Base-by-base conservation (phyloP, 75 land plant species). In the Ceratopteris richardii region DNA sequence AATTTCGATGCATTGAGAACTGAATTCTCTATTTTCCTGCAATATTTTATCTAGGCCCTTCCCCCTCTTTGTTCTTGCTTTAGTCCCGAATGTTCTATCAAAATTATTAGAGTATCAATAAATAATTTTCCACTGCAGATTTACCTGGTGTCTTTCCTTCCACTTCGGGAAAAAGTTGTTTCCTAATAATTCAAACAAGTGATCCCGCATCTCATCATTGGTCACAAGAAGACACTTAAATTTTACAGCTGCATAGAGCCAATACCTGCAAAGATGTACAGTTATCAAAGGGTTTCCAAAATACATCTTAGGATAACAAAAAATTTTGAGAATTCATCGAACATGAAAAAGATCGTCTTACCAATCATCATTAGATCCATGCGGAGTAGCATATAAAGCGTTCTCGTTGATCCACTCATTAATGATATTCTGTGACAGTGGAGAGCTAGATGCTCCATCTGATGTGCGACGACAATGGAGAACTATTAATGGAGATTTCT, bases 301-400 rank as follows among this genome's bases (percentile, higher is more conserved):
- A 40, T 10, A 40, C 42, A 40, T 40, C 14, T 9, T 10, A 40
- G 14, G 42, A 40, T 14, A 10, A 14, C 14, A 10, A 40, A 40
- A 40, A 9, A 10, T 14, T 14, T 10, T 40, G 42, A 9, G 13
- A 10, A 40, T 40, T 14, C 42, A 40, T 14, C 9, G 42, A 40
- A 40, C 42, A 40, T 9, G 9, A 40, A 10, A 14, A 40, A 14
- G 13, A 40, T 40, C 9, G 9, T 40, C 14, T 40, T 40, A 69
- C 92, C 92, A 87, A 61, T 87, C 92, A 66, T 87, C 92, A 66
- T 87, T 87, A 39, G 92, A 84, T 56, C 92, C 92, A 66, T 54
- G 44, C 31, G 92, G 92, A 13, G 88, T 84, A 5, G 79, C 53
- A 66, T 87, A 87, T 22, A 87, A 70, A 21, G 71, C 66, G 43